Percentiles rank a stretch among this genome's conserved stretches.
Conservation (phyloP, 2,329 filamentous ascomycete genomes). For the Xylariaceae sp. region DNA sequence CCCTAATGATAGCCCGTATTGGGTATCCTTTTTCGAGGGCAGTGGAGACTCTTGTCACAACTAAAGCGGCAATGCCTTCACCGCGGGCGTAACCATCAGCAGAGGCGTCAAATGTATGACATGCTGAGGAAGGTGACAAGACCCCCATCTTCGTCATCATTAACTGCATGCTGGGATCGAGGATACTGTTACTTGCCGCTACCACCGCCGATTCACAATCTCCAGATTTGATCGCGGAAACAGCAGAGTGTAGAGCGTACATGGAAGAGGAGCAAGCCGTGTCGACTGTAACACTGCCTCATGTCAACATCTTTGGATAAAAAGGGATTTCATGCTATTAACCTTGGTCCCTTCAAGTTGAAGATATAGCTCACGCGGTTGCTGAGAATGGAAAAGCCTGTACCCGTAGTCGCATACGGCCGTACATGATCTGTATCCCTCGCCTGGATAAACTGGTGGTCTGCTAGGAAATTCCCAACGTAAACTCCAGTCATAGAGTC, state of each 20-base stretch:
- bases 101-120: slow-evolving; percentile 30
- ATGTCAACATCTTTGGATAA: too few relatives aligned
- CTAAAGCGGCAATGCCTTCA: slow-evolving; percentile 29
- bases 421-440: slow-evolving; percentile 30
- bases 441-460: slow-evolving; percentile 32
- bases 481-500: slow-evolving; percentile 41
- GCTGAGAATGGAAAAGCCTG: slow-evolving; percentile 23
- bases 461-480: slow-evolving; percentile 37
- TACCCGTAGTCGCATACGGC: slow-evolving; percentile 27
- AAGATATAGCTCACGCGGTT: slow-evolving; percentile 41
- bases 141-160: slow-evolving; percentile 30
- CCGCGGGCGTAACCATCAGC: slow-evolving; percentile 34
- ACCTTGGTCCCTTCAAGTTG: slow-evolving; percentile 44
- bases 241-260: slow-evolving; percentile 40
- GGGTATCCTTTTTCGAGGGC: slow-evolving; percentile 20
- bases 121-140: slow-evolving; percentile 12
- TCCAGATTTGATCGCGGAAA: slow-evolving; percentile 22
- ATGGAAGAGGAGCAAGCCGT: slow-evolving; percentile 47
- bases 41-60: slow-evolving; percentile 26
- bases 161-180: slow-evolving; percentile 32
- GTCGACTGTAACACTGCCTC: slow-evolving; percentile 44
- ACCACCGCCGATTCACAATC: slow-evolving; percentile 40
- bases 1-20: slow-evolving; percentile 33
- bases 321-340: too few relatives aligned
- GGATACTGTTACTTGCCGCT: slow-evolving; percentile 36